Evolutionary conservation across 73 alveolate genomes (phyloP), one percentile per base, ranked within the genome.

Genomic region (Symbiodinium natans): DNA sequence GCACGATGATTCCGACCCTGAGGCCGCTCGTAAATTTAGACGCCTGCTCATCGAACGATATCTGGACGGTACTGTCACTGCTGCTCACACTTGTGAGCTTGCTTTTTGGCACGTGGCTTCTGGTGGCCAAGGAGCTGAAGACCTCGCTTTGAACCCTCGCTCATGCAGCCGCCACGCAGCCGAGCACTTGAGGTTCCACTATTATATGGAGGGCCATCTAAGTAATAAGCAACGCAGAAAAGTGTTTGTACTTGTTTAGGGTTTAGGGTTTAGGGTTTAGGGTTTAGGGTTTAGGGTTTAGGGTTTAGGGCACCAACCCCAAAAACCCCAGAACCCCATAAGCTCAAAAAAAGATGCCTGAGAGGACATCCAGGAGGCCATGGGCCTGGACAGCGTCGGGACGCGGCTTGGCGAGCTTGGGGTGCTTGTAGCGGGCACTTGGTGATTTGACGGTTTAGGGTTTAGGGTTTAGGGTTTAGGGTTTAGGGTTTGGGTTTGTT

Each of bases 111-210:
- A 54, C 39, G 38, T 85, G 31, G 29, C 29, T 0, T 46, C 85
- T 59, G 94, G 85, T 13, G 94, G 85, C 38, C 46, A 38, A 1
- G 94, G 94, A 27, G 68, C 73, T 31, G 94, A 54, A 21, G 94
- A 87, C 29, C 94, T 87, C 11, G 94, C 94, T 3, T 33, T 87
- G 59, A 3, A 15, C 0, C 94, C 94, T 2, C 9, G 19, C 23
- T 21, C 39, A 1, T 84, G 85, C 73, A 38, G 85, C 23, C 41
- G 41, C 21, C 71, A 87, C n/a, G 94, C 77, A 1, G 56, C 71
- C 83, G 34, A 33, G 15, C 94, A 87, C 59, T 48, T 87, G 38
- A 43, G 63, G 46, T 13, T 15, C 41, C 39, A 85, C 9, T 73
- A n/a, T n/a, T n/a, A n/a, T n/a, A n/a, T n/a, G n/a, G n/a, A n/a